phyloP scores from a whole-genome alignment of 2,329 filamentous ascomycete genomes.

The Fusarium verrucosum region DNA sequence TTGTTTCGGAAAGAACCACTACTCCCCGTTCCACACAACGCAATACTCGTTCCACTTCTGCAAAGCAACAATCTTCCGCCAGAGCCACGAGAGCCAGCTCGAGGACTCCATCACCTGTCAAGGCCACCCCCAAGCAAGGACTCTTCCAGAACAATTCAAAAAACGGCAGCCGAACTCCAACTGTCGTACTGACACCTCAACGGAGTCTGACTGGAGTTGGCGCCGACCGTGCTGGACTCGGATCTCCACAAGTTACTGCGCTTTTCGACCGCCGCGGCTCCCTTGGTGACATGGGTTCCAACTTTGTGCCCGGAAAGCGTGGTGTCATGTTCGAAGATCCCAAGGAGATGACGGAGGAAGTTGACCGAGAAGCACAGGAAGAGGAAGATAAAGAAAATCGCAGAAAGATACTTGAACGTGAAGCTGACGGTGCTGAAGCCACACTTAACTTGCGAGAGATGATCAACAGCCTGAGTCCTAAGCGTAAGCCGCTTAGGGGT shows the following conservation, averaged over 20 bases:
- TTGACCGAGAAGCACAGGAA: slow-evolving; percentile 67
- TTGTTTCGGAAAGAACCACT: slow-evolving; percentile 14
- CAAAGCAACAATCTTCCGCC: slow-evolving; percentile 24
- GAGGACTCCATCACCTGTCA: slow-evolving; percentile 40
- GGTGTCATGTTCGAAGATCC: slow-evolving; percentile 73
- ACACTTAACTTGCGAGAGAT: slow-evolving; percentile 77
- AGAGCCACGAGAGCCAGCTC: slow-evolving; percentile 26
- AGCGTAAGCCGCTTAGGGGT: slow-evolving; percentile 71
- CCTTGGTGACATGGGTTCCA: slow-evolving; percentile 71
- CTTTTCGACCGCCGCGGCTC: slow-evolving; percentile 76
- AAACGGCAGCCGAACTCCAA: slow-evolving; percentile 69
- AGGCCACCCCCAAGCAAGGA: slow-evolving; percentile 42
- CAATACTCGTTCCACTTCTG: slow-evolving; percentile 32
- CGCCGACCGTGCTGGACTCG: slow-evolving; percentile 74
- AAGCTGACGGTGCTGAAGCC: slow-evolving; percentile 59
- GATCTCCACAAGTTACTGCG: slow-evolving; percentile 77
- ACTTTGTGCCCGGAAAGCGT: slow-evolving; percentile 67
- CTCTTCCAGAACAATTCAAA: slow-evolving; percentile 64
- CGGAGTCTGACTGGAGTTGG: slow-evolving; percentile 74
- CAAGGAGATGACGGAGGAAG: slow-evolving; percentile 66
- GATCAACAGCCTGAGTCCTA: slow-evolving; percentile 81
- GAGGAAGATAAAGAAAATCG: slow-evolving; percentile 70
- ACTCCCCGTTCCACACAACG: slow-evolving; percentile 22
- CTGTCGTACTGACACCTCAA: slow-evolving; percentile 65
- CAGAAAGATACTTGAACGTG: slow-evolving; percentile 64